phyloP scores from a whole-genome alignment of 1,284 basidiomycete genomes.

The Anthracocystis walkeri region DNA sequence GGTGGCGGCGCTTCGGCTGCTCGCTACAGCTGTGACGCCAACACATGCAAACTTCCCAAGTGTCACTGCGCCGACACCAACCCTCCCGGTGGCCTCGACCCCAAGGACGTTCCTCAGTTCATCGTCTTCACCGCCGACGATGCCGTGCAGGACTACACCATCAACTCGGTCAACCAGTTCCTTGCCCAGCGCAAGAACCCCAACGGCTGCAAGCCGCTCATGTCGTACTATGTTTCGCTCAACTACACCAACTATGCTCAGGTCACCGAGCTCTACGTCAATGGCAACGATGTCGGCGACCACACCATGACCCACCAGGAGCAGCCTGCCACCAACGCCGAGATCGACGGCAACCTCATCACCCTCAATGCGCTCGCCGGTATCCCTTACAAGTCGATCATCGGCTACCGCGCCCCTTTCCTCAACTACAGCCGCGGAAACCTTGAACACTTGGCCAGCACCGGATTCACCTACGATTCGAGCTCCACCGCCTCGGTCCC shows the following conservation, averaged over 20 bases:
- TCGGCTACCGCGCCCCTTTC: constrained; percentile 83
- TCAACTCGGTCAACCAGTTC: constrained; percentile 80
- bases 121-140: constrained; percentile 69
- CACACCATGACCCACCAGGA: constrained; percentile 86
- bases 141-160: constrained; percentile 80
- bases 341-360: constrained; percentile 81
- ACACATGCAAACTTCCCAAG: constrained; percentile 56
- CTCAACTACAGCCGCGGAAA: constrained; percentile 78
- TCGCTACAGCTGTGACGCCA: constrained; percentile 59
- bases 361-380: constrained; percentile 83
- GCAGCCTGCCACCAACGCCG: constrained; percentile 73
- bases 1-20: constrained; percentile 59
- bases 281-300: constrained; percentile 87
- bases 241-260: constrained; percentile 81
- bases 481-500: constrained; percentile 77
- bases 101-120: constrained; percentile 58
- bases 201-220: constrained; percentile 79
- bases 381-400: constrained; percentile 78
- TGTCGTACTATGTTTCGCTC: constrained; percentile 70
- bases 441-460: constrained; percentile 74
- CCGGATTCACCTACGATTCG: constrained; percentile 80
- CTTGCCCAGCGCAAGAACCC: constrained; percentile 82
- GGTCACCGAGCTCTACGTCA: constrained; percentile 86
- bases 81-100: constrained; percentile 61
- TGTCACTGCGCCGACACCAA: constrained; percentile 63